These are phyloP conservation scores for Daldinia caldariorum DNA, from an alignment of 495 filamentous ascomycete genomes.

Conservation along the genomic window DNA sequence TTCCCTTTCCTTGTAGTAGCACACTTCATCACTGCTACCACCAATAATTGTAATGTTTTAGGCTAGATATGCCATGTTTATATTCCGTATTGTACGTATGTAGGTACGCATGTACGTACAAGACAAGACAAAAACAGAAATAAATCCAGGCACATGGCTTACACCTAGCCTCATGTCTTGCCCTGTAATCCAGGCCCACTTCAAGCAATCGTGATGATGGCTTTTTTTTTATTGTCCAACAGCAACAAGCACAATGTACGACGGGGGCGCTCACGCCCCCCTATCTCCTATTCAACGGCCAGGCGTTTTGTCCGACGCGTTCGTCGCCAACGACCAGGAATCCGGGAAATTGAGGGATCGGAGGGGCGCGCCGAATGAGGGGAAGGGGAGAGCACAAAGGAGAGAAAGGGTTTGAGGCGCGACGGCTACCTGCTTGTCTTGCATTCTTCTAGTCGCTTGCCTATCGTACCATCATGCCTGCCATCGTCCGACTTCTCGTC, in stretches of 20 bases:
- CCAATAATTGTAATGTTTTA: background rate
- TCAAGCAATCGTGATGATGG: background rate
- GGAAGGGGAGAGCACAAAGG: background rate
- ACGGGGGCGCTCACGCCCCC: background rate
- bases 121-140: conserved; percentile 8
- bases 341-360: conserved; percentile 17
- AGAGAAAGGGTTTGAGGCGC: background rate
- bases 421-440: conserved; percentile 21
- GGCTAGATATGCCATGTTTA: background rate
- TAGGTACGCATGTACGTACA: background rate
- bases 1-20: background rate
- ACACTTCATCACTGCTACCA: background rate
- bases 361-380: background rate
- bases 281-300: background rate
- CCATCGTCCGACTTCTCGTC: conserved; percentile 13
- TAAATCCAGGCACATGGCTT: conserved; percentile 9
- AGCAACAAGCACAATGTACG: conserved; percentile 9
- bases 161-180: background rate
- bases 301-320: conserved; percentile 15
- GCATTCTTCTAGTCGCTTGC: background rate
- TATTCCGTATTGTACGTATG: background rate
- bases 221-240: background rate
- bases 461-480: conserved; percentile 22
- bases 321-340: conserved; percentile 34
- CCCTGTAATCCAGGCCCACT: conserved; percentile 11